Evolutionary conservation across 441 rosid genomes (phyloP).

Genomic region (Syzygium syzygioides): DNA sequence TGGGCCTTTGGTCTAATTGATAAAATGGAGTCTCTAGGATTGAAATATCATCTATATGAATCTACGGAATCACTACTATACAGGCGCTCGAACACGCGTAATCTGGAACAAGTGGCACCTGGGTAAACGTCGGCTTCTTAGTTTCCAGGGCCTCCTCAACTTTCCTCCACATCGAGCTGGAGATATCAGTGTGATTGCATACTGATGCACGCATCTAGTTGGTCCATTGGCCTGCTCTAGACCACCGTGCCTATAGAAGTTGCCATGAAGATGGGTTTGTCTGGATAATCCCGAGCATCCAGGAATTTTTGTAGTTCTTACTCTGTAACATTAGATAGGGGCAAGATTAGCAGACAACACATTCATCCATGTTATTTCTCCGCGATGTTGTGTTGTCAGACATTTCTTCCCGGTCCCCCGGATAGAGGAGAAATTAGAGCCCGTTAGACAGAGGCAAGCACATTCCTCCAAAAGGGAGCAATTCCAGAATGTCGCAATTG

Average conservation of each 20-base stretch:
- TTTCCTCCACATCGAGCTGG: neutral
- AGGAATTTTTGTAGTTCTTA: neutral
- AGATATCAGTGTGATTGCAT: neutral
- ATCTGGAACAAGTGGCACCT: neutral
- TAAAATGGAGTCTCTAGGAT: conserved; percentile 51
- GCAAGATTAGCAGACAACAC: neutral
- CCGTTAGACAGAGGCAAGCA: neutral
- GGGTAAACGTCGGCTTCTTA: neutral
- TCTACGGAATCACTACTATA: conserved; percentile 25
- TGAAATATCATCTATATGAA: conserved; percentile 35
- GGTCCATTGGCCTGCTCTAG: neutral
- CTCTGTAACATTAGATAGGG: conserved; percentile 2
- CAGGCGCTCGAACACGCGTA: neutral
- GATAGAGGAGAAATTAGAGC: neutral
- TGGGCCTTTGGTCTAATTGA: conserved; percentile 34
- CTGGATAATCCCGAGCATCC: neutral
- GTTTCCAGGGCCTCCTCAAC: neutral
- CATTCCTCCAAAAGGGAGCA: neutral
- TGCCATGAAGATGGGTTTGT: neutral
- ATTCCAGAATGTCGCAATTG: neutral
- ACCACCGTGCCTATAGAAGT: neutral
- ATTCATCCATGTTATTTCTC: neutral
- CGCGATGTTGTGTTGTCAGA: neutral
- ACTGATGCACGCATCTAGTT: neutral
- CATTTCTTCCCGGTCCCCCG: neutral